Percentiles rank a stretch among this genome's conserved stretches.
phyloP scores from a whole-genome alignment of 1,284 basidiomycete genomes.

The Cryptococcus jaspeensis region DNA sequence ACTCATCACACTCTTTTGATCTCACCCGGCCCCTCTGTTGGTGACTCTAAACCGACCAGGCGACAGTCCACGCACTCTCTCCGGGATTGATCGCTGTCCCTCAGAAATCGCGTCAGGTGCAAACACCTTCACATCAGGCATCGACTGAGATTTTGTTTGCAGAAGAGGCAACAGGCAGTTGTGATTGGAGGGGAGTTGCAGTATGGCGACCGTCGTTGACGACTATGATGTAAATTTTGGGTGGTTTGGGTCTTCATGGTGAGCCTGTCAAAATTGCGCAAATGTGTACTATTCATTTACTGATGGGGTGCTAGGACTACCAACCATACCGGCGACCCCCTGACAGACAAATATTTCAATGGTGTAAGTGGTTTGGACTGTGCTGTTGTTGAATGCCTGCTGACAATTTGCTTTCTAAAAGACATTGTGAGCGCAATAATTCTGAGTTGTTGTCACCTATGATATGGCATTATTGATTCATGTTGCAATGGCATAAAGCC shows the following conservation, averaged over 20 bases:
- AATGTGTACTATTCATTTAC: background rate
- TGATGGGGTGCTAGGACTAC: conserved; percentile 13
- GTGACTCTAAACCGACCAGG: background rate
- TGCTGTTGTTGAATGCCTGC: background rate
- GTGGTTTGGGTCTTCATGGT: conserved; percentile 27
- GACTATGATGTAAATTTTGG: conserved; percentile 21
- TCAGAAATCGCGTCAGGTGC: too few species aligned
- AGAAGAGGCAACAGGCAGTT: background rate
- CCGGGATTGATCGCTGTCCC: too few species aligned
- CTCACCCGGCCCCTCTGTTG: background rate
- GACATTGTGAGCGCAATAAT: conserved; percentile 17
- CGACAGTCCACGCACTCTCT: background rate
- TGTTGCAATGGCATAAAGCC: conserved; percentile 10
- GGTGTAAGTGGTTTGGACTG: conserved; percentile 8
- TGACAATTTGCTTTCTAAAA: background rate
- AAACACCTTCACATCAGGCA: background rate
- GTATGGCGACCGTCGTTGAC: conserved; percentile 29
- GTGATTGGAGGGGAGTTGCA: background rate
- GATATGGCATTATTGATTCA: background rate
- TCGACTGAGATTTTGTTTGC: background rate
- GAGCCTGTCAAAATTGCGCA: background rate
- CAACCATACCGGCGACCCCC: conserved; percentile 19
- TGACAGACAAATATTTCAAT: conserved; percentile 16
- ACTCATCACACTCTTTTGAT: too few species aligned
- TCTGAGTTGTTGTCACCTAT: background rate